phyloP scores from a whole-genome alignment of 495 filamentous ascomycete species.

The Aspergillus nanangensis region DNA sequence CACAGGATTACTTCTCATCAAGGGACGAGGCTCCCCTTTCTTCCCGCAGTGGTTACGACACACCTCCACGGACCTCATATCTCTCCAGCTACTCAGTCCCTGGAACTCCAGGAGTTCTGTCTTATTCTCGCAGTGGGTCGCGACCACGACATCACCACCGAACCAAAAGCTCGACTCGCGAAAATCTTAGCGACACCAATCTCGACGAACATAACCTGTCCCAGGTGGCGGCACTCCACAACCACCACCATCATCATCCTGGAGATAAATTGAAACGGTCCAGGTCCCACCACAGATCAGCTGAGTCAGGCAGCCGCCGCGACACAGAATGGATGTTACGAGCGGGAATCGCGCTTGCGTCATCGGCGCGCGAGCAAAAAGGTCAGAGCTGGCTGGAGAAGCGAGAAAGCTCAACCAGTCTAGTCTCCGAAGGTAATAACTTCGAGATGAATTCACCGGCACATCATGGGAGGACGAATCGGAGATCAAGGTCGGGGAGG shows the following conservation, averaged over 20 bases:
- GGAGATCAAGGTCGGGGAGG: conserved; percentile 29
- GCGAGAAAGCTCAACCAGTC: conserved; percentile 65
- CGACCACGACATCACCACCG: conserved; percentile 32
- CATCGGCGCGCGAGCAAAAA: conserved; percentile 68
- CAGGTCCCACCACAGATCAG: conserved; percentile 4
- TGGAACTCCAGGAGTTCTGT: conserved; percentile 42
- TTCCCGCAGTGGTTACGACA: conserved; percentile 7
- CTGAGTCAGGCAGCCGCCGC: conserved; percentile 16
- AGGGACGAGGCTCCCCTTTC: conserved; percentile 5
- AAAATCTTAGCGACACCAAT: conserved; percentile 32
- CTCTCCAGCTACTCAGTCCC: conserved; percentile 42
- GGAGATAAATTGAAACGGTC: conserved; percentile 11
- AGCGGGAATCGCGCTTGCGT: conserved; percentile 65
- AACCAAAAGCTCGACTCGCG: conserved; percentile 35
- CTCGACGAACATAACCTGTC: conserved; percentile 22
- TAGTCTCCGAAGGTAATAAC: conserved; percentile 47
- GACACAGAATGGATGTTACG: conserved; percentile 73
- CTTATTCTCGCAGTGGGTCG: conserved; percentile 39
- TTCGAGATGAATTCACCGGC: conserved; percentile 7
- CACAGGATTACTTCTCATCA: conserved; percentile 31
- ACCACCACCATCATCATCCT: conserved; percentile 12
- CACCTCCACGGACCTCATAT: conserved; percentile 30
- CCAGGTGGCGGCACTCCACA: conserved; percentile 22
- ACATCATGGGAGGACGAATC: conserved; percentile 1
- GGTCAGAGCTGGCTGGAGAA: conserved; percentile 76